Evolutionary conservation across 805 yeast genomes (phyloP), one percentile per base, ranked within the genome.

Genomic region (Zygoascus ofunaensis): DNA sequence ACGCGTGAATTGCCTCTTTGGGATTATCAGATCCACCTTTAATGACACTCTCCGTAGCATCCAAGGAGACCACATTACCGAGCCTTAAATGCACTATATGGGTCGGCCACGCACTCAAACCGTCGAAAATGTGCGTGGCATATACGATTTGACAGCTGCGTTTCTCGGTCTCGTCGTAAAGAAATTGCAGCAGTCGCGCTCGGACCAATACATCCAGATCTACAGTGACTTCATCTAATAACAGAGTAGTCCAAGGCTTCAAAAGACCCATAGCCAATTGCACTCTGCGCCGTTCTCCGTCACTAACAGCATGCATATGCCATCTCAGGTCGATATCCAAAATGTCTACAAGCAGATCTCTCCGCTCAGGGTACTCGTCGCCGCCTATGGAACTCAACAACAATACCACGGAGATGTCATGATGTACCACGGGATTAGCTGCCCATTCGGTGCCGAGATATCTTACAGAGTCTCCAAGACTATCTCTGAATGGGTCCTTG

Each of bases 371-470:
- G 55, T 66, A 86, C 30, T 72, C 74, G 26, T 79, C 79, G n/a
- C 86, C 83, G 0, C 97, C 97, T 45, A 92, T 77, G 20, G 94
- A 80, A 14, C 80, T 73, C 39, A 92, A 73, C 47, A 92, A 68
- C 28, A 82, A 76, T 17, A 80, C 71, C 7, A 92, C 97, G 0
- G 94, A 87, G 44, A 92, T 85, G 61, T 92, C 98, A 49, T 96
- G 71, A 55, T 89, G 80, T 5, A 90, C 92, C 41, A 89, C 79
- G 17, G 86, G 84, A 64, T 87, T 92, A 44, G 83, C 76, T 4
- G 95, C 95, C 98, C 98, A 92, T 58, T 92, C 98, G 0, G 97
- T 92, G 3, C 98, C 98, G 36, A 92, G 66, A 59, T 90, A 90
- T 0, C 95, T 84, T 22, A 69, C 60, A 4, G 21, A 17, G 12